Evolutionary conservation across 352 stramenopile species (phyloP), one percentile per base, ranked within the genome.

Genomic region (Phytophthora pseudosyringae): DNA sequence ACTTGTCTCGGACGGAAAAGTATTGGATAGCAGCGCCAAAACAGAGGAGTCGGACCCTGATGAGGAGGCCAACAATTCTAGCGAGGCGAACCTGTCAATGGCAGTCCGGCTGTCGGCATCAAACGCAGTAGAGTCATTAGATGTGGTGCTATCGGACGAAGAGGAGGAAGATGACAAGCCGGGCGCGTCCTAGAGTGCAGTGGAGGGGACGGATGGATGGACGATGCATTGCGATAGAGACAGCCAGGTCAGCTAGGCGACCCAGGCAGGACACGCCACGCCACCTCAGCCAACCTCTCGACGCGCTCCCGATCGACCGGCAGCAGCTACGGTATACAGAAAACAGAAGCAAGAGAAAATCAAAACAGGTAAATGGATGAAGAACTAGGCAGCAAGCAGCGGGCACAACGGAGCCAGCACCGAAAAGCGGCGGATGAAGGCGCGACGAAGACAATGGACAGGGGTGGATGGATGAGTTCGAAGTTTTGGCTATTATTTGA

Each of bases 11-110:
- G 75, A 83, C 16, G 69, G 56, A 13, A 83, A 83, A 68, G 39
- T 54, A 65, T 58, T 88, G 58, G 78, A 87, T 61, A 71, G 75
- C 55, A 81, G 74, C 43, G 59, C 71, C 15, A 83, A 85, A 66
- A 83, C 74, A n/a, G 78, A 88, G 33, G 78, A 88, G 47, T 83
- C 76, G 11, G 78, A 88, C 11, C 62, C 66, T 15, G 78, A 86
- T 21, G 78, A 84, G 39, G 78, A 88, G 13, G 21, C 52, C 5
- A 73, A 59, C 46, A 76, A 60, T 58, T 59, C 57, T 39, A 71
- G 39, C 48, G 62, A 68, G 46, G 70, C 65, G 41, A 74, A 79
- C 28, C 11, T 71, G 46, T 68, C 67, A 32, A 73, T 69, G 47
- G 43, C 60, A 25, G 52, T 76, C 10, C 74, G 74, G 26, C 50